phyloP scores from a whole-genome alignment of 177 flowering plant genomes.

The Vitis hybrid region DNA sequence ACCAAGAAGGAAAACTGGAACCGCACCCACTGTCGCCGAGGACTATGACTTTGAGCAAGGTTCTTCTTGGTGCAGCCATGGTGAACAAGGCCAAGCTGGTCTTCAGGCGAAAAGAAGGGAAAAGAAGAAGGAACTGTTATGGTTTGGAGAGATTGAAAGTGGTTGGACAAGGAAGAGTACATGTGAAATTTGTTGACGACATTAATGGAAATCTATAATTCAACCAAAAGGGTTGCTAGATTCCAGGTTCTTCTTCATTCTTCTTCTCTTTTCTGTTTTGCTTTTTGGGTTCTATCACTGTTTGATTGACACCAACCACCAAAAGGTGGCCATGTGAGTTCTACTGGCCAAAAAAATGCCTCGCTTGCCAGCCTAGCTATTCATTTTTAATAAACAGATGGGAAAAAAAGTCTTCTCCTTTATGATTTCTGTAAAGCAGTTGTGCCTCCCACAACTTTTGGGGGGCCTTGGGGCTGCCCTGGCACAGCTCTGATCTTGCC shows the following conservation, averaged over 20 bases:
- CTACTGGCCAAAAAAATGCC: slow-evolving; percentile 17
- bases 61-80: slow-evolving; percentile 31
- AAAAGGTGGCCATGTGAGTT: slow-evolving; percentile 14
- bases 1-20: no score
- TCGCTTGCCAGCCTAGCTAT: slow-evolving; percentile 21
- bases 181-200: no score
- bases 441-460: no score
- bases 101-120: neutral
- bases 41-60: slow-evolving; percentile 48
- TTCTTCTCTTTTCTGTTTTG: neutral
- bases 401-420: no score
- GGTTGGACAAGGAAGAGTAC: no score
- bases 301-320: slow-evolving; percentile 2
- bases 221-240: neutral
- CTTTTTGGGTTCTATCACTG: neutral
- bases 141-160: neutral
- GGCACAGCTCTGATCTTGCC: no score
- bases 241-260: neutral
- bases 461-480: no score
- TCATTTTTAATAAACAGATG: neutral
- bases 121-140: neutral
- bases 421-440: no score
- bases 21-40: slow-evolving; percentile 51
- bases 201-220: neutral
- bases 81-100: neutral